Conservation (phyloP, 768 basidiomycete species). For the Fibroporia radiculosa region DNA sequence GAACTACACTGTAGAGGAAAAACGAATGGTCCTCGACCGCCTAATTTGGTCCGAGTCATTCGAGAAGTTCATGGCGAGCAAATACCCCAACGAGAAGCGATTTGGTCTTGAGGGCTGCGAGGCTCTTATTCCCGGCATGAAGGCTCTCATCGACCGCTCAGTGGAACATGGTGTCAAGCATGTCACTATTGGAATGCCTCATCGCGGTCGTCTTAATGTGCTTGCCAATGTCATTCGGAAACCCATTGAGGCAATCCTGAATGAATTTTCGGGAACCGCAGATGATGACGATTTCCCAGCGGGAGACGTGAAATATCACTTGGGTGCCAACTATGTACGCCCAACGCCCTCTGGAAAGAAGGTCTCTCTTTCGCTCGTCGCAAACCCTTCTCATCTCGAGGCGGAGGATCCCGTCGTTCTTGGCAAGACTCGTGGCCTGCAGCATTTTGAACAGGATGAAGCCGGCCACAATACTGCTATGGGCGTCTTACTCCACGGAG, state of each 20-base stretch:
- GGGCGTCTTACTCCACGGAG: conserved; percentile 93
- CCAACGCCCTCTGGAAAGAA: conserved; percentile 98
- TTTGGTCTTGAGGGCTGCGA: conserved; percentile 99
- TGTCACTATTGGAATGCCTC: conserved; percentile 98
- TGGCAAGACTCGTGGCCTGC: conserved; percentile 95
- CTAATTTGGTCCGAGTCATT: conserved; percentile 99
- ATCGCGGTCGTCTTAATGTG: conserved; percentile 97
- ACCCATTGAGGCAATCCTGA: conserved; percentile 95
- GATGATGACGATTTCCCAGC: conserved; percentile 71
- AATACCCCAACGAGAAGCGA: conserved; percentile 99
- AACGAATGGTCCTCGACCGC: conserved; percentile 97
- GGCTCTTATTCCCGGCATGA: conserved; percentile 97
- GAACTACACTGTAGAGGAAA: conserved; percentile 98
- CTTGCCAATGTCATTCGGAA: conserved; percentile 98
- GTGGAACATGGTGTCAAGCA: conserved; percentile 95
- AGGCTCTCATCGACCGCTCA: conserved; percentile 96
- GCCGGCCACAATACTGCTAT: conserved; percentile 76
- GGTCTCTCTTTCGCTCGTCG: conserved; percentile 93
- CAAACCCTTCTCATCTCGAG: conserved; percentile 97
- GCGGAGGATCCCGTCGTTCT: conserved; percentile 98
- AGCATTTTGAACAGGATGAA: conserved; percentile 90
- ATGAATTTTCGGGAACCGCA: conserved; percentile 82
- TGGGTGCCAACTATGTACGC: conserved; percentile 97
- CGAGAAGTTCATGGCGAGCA: conserved; percentile 97
- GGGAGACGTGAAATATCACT: conserved; percentile 98